These are phyloP conservation scores for Colletotrichum sp. DNA, from an alignment of 2,329 filamentous ascomycete genomes.

Conservation along the genomic window DNA sequence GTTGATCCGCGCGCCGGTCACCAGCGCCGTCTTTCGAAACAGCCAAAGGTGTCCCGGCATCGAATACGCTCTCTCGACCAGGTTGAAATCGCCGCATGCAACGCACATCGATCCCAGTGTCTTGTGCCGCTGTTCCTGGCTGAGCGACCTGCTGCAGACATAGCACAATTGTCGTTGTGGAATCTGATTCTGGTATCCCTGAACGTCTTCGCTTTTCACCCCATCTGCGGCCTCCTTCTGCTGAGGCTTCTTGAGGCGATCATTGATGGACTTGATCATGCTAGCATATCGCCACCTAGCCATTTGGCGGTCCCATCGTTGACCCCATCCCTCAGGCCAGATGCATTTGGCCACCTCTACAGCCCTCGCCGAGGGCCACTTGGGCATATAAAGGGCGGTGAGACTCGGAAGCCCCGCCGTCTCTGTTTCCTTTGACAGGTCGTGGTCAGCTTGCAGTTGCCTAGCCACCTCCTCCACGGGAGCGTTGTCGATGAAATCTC, in stretches of 20 bases:
- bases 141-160: neutral
- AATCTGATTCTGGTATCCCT: neutral
- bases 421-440: neutral
- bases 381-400: neutral
- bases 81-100: constrained; percentile 38
- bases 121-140: constrained; percentile 11
- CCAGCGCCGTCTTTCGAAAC: no score
- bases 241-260: neutral
- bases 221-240: neutral
- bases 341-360: neutral
- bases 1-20: constrained; percentile 25
- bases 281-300: neutral
- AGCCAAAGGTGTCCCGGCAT: no score
- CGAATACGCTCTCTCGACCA: constrained; percentile 28
- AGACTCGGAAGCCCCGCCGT: neutral
- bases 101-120: constrained; percentile 33
- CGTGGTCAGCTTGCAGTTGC: neutral
- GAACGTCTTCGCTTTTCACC: neutral
- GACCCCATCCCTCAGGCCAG: neutral
- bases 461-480: neutral
- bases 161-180: neutral
- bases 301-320: neutral
- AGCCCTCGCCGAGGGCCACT: neutral
- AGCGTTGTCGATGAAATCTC: neutral
- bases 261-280: neutral